phyloP scores from a whole-genome alignment of 495 filamentous ascomycete species.

The Xylaria longipes region DNA sequence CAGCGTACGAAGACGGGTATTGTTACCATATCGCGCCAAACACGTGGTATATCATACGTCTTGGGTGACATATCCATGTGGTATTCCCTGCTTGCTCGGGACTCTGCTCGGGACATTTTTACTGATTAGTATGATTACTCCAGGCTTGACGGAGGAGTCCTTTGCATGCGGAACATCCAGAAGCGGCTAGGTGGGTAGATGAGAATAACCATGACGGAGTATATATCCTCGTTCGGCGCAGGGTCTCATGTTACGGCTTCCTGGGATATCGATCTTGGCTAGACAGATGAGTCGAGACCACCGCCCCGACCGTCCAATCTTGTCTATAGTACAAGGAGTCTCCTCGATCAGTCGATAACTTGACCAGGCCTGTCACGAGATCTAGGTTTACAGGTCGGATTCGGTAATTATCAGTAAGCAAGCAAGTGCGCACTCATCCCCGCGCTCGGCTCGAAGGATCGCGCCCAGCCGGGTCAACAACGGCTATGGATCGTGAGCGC shows the following conservation, averaged over 20 bases:
- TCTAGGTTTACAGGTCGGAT: conserved; percentile 7
- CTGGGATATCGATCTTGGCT: background rate
- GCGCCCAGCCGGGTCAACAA: background rate
- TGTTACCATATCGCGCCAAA: background rate
- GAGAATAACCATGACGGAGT: background rate
- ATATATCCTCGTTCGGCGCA: conserved; percentile 5
- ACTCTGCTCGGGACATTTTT: conserved; percentile 9
- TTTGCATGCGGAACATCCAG: background rate
- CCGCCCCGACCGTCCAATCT: background rate
- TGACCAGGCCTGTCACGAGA: conserved; percentile 11
- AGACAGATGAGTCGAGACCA: background rate
- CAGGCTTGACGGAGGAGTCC: background rate
- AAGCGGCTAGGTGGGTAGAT: background rate
- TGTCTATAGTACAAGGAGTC: background rate
- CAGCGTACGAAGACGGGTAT: conserved; percentile 1
- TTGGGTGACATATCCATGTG: conserved; percentile 2
- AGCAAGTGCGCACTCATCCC: background rate
- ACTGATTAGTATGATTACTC: conserved; percentile 11
- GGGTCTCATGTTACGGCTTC: background rate
- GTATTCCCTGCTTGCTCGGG: conserved; percentile 1
- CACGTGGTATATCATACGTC: conserved; percentile 11
- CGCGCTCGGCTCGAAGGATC: conserved; percentile 1
- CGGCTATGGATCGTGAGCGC: background rate
- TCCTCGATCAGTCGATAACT: conserved; percentile 13
- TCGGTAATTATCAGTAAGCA: conserved; percentile 11